A percentile compares a stretch with the other conserved stretches of the same genome.
Evolutionary conservation across 805 yeast genomes (phyloP).

Genomic region (Hermanozyma aechmeae): DNA sequence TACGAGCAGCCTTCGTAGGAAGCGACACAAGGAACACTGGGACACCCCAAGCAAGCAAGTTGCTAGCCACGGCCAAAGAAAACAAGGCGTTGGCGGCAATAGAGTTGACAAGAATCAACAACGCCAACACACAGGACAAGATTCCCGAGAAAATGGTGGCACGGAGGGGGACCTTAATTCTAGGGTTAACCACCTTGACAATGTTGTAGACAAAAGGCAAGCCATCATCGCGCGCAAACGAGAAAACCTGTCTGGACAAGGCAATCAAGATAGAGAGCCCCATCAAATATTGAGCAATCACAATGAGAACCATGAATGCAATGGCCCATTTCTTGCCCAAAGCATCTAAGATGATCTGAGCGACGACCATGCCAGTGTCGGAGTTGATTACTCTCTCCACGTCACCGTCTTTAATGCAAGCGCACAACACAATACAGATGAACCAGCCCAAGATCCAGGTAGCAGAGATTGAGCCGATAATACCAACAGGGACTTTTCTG

Average conservation of each 20-base stretch:
- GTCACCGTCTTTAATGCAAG: conserved; percentile 2
- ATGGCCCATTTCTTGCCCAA: conserved; percentile 3
- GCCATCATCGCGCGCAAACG: not conserved
- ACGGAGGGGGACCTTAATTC: not conserved
- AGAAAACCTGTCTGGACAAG: not conserved
- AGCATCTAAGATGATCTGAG: not conserved
- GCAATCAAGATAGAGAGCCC: not conserved
- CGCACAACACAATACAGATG: not conserved
- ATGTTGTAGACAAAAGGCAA: not conserved
- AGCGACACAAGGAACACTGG: too few relatives aligned
- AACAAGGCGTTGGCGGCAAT: conserved; percentile 5
- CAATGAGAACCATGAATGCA: conserved; percentile 3
- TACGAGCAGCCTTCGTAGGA: too few relatives aligned
- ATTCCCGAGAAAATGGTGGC: conserved; percentile 1
- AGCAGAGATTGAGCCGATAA: not conserved
- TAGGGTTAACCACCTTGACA: not conserved
- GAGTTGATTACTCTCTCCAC: conserved; percentile 1
- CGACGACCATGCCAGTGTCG: not conserved
- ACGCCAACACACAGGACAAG: conserved; percentile 3
- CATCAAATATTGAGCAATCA: not conserved
- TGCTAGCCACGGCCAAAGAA: conserved; percentile 5
- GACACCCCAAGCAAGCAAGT: conserved; percentile 5
- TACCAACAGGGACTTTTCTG: not conserved
- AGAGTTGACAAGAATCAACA: conserved; percentile 4
- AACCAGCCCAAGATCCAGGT: not conserved